Evolutionary conservation across 441 rosid genomes (phyloP), one percentile per base, ranked within the genome.

Genomic region (Mallotus japonicus): DNA sequence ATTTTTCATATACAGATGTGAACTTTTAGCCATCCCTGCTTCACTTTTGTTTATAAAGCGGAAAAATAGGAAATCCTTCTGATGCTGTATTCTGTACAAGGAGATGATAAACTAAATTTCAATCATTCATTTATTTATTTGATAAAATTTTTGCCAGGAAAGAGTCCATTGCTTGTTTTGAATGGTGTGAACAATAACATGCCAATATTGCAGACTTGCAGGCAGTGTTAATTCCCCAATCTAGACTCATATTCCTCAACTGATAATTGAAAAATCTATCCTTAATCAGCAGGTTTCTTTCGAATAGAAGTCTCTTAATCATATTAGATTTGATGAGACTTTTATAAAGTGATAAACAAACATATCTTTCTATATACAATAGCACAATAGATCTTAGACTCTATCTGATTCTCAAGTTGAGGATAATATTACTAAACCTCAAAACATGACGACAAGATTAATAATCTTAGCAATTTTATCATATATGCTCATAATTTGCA

Each of bases 1-100:
- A 59, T 62, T 46, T 12, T 34, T 20, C 34, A 24, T 42, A 61
- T 67, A 46, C 54, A 71, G 58, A 49, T 64, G 72, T 44, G 37
- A n/a, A 62, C 32, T n/a, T 34, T 62, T 44, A 22, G 70, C 14
- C 34, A 8, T 58, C 63, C 54, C 24, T 16, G 53, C 57, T 70
- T 68, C 54, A 56, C 17, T 65, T n/a, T 67, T 66, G 72, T 74
- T 60, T 14, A 74, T 65, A 24, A 53, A 19, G 64, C 34, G 46
- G 46, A 65, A 69, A 55, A 42, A 51, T n/a, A 22, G 24, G 24
- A 9, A 62, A 53, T n/a, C 5, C 13, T 56, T 40, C 65, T 63
- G 44, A 51, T 53, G 60, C 72, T 16, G n/a, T 51, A 55, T 54
- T 64, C 3, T 75, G 69, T n/a, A 71, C 28, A 20, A 44, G 5